phyloP scores from a whole-genome alignment of 2,329 filamentous ascomycete genomes.

The Aspergillus niger region DNA sequence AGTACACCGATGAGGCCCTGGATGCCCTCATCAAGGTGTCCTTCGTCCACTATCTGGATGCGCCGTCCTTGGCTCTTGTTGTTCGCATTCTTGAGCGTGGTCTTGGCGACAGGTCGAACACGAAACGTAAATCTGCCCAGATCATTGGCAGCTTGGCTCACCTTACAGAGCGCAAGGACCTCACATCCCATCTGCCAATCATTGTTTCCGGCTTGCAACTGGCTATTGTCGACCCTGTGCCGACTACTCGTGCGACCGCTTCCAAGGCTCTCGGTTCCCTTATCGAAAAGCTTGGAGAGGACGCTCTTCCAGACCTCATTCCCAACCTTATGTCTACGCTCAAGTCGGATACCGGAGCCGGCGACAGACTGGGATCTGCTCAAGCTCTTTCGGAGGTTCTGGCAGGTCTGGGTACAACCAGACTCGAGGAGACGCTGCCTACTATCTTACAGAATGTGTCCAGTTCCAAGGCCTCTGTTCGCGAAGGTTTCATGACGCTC shows the following conservation, averaged over 20 bases:
- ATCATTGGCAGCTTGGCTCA: constrained; percentile 98
- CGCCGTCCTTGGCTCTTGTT: constrained; percentile 89
- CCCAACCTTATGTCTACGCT: constrained; percentile 96
- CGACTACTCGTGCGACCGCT: constrained; percentile 91
- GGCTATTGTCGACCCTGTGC: constrained; percentile 92
- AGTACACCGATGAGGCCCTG: constrained; percentile 91
- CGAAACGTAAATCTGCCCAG: constrained; percentile 93
- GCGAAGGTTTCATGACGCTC: constrained; percentile 98
- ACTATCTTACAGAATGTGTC: constrained; percentile 96
- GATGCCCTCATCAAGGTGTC: constrained; percentile 97
- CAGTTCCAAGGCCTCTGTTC: constrained; percentile 83
- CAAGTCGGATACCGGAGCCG: constrained; percentile 94
- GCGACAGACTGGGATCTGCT: constrained; percentile 91
- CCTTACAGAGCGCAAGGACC: constrained; percentile 92
- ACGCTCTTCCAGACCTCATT: constrained; percentile 94
- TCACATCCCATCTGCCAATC: constrained; percentile 86
- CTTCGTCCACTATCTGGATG: constrained; percentile 97
- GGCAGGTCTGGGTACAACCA: constrained; percentile 86
- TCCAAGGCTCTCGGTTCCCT: constrained; percentile 94
- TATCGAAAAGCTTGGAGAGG: constrained; percentile 97
- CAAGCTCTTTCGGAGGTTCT: constrained; percentile 96
- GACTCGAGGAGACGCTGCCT: constrained; percentile 91
- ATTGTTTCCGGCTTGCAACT: constrained; percentile 85
- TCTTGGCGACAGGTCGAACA: constrained; percentile 84
- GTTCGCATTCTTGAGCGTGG: constrained; percentile 95